A percentile compares a stretch with the other conserved stretches of the same genome.
Evolutionary conservation across 2,329 filamentous ascomycete genomes (phyloP).

Genomic region (Xylaria sp.): DNA sequence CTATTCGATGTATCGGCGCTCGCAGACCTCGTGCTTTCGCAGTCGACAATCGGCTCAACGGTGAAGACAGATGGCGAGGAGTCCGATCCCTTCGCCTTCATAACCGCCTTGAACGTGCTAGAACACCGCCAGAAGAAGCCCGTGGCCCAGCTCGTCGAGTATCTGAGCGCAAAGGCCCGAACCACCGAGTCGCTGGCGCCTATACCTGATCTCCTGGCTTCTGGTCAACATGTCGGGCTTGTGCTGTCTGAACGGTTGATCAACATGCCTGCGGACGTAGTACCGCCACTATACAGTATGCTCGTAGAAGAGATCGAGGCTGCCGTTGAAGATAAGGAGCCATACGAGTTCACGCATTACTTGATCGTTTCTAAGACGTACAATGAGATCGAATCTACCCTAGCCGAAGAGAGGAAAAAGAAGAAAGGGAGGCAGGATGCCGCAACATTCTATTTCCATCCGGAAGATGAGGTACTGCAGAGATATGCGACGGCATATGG

Average conservation of each 20-base stretch:
- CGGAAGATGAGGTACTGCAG: constrained; percentile 91
- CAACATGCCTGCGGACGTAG: constrained; percentile 94
- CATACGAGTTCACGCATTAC: constrained; percentile 93
- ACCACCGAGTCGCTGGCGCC: constrained; percentile 66
- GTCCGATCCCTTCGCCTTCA: constrained; percentile 89
- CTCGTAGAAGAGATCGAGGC: constrained; percentile 89
- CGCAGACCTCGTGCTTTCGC: constrained; percentile 85
- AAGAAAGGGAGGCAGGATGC: constrained; percentile 74
- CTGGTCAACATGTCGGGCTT: constrained; percentile 76
- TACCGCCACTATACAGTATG: constrained; percentile 95
- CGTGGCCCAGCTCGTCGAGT: constrained; percentile 76
- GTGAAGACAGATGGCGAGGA: constrained; percentile 98
- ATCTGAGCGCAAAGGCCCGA: constrained; percentile 70
- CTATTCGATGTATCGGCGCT: constrained; percentile 90
- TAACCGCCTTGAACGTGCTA: constrained; percentile 85
- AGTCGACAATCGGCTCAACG: constrained; percentile 89
- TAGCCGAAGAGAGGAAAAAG: constrained; percentile 74
- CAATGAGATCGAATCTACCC: constrained; percentile 82
- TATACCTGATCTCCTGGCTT: constrained; percentile 68
- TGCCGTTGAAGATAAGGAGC: constrained; percentile 89
- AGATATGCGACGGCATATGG: constrained; percentile 77
- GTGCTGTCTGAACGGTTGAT: constrained; percentile 93
- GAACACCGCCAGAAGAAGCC: constrained; percentile 81
- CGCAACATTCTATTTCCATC: constrained; percentile 89
- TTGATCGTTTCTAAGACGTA: constrained; percentile 94